Evolutionary conservation across 352 stramenopile genomes (phyloP).

Genomic region (Phytophthora sp.): DNA sequence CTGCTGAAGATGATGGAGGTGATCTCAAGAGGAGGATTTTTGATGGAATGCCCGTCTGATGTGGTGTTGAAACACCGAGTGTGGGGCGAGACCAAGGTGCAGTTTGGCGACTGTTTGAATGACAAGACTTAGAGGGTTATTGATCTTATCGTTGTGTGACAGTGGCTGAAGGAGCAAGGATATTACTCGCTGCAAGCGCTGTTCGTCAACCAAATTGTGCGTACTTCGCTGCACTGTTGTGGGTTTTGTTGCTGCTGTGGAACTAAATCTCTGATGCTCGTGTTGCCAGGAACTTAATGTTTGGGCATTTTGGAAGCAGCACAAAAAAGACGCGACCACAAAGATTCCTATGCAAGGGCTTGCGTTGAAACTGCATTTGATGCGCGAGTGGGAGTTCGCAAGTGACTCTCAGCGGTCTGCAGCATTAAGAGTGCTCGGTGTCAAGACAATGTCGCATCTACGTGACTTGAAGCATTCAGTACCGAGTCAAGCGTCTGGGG

Average conservation of each 20-base stretch:
- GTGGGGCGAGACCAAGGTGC: constrained; percentile 61
- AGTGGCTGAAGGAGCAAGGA: constrained; percentile 69
- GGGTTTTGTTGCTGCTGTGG: background rate
- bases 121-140: background rate
- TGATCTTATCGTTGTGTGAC: background rate
- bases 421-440: constrained; percentile 23
- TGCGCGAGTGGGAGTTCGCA: constrained; percentile 53
- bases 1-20: constrained; percentile 57
- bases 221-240: constrained; percentile 18
- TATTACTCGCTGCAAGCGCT: constrained; percentile 75
- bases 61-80: constrained; percentile 34
- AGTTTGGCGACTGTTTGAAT: background rate
- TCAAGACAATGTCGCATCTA: constrained; percentile 26
- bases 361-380: constrained; percentile 53
- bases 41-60: constrained; percentile 45
- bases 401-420: constrained; percentile 13
- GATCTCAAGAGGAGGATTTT: constrained; percentile 63
- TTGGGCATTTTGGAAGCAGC: constrained; percentile 60
- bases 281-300: constrained; percentile 68
- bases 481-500: background rate
- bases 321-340: constrained; percentile 27
- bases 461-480: constrained; percentile 15
- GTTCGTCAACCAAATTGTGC: constrained; percentile 79
- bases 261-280: no score
- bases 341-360: constrained; percentile 58